Conservation (phyloP, 2,329 filamentous ascomycete genomes). For the Pseudogymnoascus sp. region DNA sequence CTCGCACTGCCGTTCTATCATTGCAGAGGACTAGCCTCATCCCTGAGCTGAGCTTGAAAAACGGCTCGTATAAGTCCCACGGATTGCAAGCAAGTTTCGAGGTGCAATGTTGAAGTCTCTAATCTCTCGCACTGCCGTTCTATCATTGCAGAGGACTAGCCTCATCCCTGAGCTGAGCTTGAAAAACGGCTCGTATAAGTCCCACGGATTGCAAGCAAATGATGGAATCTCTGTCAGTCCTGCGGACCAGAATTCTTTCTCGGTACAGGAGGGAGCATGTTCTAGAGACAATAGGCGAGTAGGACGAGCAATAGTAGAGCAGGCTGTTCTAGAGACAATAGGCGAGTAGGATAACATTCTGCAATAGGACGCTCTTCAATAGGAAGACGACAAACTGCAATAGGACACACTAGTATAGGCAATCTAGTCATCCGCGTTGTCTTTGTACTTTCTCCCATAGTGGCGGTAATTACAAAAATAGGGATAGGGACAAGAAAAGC, state of each 20-base stretch:
- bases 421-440: no score
- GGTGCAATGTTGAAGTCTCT: not conserved
- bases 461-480: no score
- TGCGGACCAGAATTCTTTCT: slow-evolving; percentile 9
- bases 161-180: not conserved
- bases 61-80: slow-evolving; percentile 11
- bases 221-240: not conserved
- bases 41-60: not conserved
- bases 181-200: slow-evolving; percentile 10
- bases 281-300: no score
- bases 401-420: no score
- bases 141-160: slow-evolving; percentile 6
- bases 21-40: not conserved
- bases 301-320: no score
- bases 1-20: not conserved
- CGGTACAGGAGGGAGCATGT: no score
- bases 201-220: slow-evolving; percentile 7
- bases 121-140: not conserved
- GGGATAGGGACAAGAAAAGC: not conserved
- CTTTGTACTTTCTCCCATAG: no score
- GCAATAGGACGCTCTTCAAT: no score
- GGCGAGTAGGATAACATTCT: no score
- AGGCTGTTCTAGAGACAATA: no score
- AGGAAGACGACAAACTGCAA: no score
- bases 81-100: not conserved